Percentiles rank a stretch among this genome's conserved stretches.
Conservation (phyloP, 139 green algal genomes). For the Trebouxia sp. region DNA sequence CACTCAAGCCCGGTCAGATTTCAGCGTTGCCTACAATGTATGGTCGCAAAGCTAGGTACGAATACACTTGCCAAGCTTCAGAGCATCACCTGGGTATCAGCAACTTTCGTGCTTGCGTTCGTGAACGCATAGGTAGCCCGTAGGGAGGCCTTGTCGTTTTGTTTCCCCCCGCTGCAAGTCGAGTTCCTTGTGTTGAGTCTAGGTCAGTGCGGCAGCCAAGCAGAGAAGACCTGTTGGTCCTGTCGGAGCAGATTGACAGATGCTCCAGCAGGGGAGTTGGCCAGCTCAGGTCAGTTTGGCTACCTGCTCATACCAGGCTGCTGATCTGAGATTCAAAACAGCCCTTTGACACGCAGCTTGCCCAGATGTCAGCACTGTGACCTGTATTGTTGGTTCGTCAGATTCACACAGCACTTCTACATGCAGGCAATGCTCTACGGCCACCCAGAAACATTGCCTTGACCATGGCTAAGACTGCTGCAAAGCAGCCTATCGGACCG, state of each 20-base stretch:
- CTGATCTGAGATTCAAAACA: too few relatives aligned
- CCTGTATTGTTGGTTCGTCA: too few relatives aligned
- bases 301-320: too few relatives aligned
- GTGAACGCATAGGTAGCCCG: too few relatives aligned
- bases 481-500: neutral
- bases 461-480: slow-evolving; percentile 13
- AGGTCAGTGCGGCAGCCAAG: neutral
- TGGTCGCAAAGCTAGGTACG: slow-evolving; percentile 13
- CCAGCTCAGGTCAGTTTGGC: neutral
- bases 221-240: slow-evolving; percentile 11
- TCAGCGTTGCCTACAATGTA: neutral
- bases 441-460: neutral
- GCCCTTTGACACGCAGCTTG: neutral
- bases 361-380: too few relatives aligned
- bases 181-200: neutral
- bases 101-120: too few relatives aligned
- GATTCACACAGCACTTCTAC: neutral
- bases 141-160: neutral
- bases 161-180: too few relatives aligned
- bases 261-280: neutral
- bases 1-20: slow-evolving; percentile 3
- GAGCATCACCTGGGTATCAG: too few relatives aligned
- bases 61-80: neutral
- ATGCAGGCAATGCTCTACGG: neutral
- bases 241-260: slow-evolving; percentile 11